These are phyloP conservation scores for Nicotiana tomentosiformis DNA, from an alignment of 257 asterid genomes.

Conservation along the genomic window DNA sequence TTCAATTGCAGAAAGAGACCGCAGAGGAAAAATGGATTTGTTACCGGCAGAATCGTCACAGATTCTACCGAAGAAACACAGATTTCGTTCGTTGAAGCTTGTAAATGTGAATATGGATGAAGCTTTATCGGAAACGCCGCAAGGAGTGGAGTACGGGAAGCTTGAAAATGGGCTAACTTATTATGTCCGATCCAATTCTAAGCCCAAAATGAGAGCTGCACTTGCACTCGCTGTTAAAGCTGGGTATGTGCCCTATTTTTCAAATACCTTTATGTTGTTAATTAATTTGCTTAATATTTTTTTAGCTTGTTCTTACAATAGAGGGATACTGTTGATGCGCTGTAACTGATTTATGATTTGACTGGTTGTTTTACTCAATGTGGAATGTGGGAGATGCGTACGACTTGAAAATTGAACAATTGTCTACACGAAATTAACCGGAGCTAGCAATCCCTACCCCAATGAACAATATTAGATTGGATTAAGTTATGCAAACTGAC, in stretches of 20 bases:
- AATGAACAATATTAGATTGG: not conserved
- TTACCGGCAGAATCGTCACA: conserved; percentile 59
- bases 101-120: conserved; percentile 68
- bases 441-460: not conserved
- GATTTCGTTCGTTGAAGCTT: conserved; percentile 80
- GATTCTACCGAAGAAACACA: conserved; percentile 50
- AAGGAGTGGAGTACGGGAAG: conserved; percentile 71
- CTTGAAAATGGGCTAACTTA: conserved; percentile 81
- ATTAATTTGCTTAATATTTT: not conserved
- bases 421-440: too few relatives aligned
- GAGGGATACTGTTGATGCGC: not conserved
- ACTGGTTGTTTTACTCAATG: not conserved
- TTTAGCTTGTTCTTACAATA: not conserved
- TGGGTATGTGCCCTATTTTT: conserved; percentile 54
- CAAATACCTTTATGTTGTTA: not conserved
- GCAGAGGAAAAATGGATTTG: conserved; percentile 59
- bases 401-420: not conserved
- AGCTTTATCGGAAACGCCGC: conserved; percentile 55
- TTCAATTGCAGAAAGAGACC: not conserved
- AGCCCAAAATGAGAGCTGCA: conserved; percentile 96
- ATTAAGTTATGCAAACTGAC: not conserved
- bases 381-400: not conserved
- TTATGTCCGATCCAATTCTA: conserved; percentile 85
- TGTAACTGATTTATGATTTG: not conserved
- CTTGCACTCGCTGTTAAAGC: conserved; percentile 83